These are phyloP conservation scores for Flaveria trinervia DNA, from an alignment of 129 eudicot species.

Conservation along the genomic window DNA sequence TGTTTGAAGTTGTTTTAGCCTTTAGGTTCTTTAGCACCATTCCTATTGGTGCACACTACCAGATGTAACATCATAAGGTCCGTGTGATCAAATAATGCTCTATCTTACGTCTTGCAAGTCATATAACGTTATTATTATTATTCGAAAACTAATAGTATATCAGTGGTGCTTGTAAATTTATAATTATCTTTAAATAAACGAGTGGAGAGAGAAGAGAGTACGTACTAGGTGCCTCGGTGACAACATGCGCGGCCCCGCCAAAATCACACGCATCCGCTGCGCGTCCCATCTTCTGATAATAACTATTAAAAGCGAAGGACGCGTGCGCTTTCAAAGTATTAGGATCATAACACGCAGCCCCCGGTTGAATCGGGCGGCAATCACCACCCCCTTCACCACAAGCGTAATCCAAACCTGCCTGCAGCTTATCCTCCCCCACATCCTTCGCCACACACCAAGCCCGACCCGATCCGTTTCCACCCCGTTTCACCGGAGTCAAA, in stretches of 20 bases:
- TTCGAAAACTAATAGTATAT: no score
- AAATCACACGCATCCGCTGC: conserved; percentile 66
- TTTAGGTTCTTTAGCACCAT: no score
- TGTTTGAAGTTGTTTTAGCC: background rate
- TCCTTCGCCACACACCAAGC: conserved; percentile 91
- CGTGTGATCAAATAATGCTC: no score
- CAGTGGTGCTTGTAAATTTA: no score
- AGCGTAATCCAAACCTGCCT: conserved; percentile 81
- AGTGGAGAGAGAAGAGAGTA: background rate
- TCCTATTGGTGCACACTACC: no score
- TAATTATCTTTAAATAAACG: no score
- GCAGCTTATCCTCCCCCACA: conserved; percentile 65
- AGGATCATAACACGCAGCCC: conserved; percentile 90
- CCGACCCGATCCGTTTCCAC: conserved; percentile 47
- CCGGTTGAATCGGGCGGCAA: conserved; percentile 90
- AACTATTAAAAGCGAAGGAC: conserved; percentile 85
- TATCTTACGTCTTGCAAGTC: no score
- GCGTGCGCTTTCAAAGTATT: conserved; percentile 84
- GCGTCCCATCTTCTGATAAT: conserved; percentile 82
- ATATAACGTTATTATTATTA: no score
- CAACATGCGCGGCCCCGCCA: conserved; percentile 68
- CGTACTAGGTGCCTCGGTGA: conserved; percentile 82
- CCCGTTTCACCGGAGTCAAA: conserved; percentile 34
- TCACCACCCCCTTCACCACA: conserved; percentile 95
- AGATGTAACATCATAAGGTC: no score